Percentiles rank a stretch among this genome's conserved stretches.
Evolutionary conservation across 371 early-diverging fungal genomes (phyloP).

Genomic region (Apophysomyces elegans): DNA sequence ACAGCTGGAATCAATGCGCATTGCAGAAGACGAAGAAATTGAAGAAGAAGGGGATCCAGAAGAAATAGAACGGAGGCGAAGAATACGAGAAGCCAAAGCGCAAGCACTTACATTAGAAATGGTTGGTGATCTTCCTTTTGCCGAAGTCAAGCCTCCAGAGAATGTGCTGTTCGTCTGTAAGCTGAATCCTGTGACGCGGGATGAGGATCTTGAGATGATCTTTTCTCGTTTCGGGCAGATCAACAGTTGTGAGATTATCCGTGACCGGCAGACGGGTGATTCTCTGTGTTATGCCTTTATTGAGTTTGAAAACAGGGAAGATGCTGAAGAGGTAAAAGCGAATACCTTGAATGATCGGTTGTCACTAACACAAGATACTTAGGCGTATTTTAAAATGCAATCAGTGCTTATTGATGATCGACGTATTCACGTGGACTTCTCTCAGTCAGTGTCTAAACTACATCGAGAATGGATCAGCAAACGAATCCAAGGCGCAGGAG

Average conservation of each 20-base stretch:
- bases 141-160: constrained; percentile 96
- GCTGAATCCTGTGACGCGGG: constrained; percentile 90
- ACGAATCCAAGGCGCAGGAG: constrained; percentile 43
- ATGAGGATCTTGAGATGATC: constrained; percentile 92
- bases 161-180: constrained; percentile 97
- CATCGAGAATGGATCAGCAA: constrained; percentile 74
- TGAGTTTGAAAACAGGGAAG: constrained; percentile 88
- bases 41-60: constrained; percentile 73
- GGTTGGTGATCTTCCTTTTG: constrained; percentile 97
- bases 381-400: constrained; percentile 89
- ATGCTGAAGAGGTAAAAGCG: constrained; percentile 77
- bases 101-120: constrained; percentile 95
- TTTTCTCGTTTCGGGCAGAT: constrained; percentile 94
- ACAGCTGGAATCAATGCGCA: constrained; percentile 75
- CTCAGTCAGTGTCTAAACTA: constrained; percentile 92
- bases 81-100: constrained; percentile 84
- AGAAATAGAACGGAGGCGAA: constrained; percentile 67
- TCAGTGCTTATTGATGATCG: constrained; percentile 97
- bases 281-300: constrained; percentile 95
- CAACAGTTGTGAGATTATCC: constrained; percentile 88
- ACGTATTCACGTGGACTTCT: constrained; percentile 97
- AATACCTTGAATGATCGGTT: background rate
- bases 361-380: constrained; percentile 3
- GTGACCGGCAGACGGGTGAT: constrained; percentile 84
- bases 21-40: constrained; percentile 86